These are phyloP conservation scores for Pueraria montana DNA, from an alignment of 306 rosid species.

Conservation along the genomic window DNA sequence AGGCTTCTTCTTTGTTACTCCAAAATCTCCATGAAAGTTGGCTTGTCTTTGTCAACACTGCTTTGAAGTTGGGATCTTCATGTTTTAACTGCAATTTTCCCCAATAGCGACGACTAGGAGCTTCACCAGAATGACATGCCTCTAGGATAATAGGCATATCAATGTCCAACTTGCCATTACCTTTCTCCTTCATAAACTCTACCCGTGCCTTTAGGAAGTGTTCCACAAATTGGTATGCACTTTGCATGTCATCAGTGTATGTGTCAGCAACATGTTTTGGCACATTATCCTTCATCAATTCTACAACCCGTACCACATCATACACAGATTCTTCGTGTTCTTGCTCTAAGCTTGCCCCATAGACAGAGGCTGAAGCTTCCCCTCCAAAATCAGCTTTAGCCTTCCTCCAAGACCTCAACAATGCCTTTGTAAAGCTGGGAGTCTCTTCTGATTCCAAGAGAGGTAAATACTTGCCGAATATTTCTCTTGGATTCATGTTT, in stretches of 20 bases:
- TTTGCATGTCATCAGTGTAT: background rate
- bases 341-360: conserved; percentile 31
- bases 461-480: background rate
- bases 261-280: background rate
- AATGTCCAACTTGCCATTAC: background rate
- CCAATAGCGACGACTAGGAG: conserved; percentile 15
- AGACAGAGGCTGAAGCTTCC: background rate
- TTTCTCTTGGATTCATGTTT: conserved; percentile 1
- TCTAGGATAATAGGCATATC: background rate
- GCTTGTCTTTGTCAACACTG: background rate
- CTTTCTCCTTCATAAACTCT: background rate
- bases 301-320: background rate
- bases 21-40: background rate
- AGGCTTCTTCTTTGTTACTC: background rate
- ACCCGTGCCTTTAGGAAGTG: background rate
- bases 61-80: conserved; percentile 9
- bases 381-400: background rate
- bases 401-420: background rate
- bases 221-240: background rate
- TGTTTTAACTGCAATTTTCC: conserved; percentile 23
- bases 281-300: background rate
- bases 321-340: conserved; percentile 2
- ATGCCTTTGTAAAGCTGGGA: background rate
- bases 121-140: background rate
- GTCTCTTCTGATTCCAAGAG: background rate